Base-by-base conservation (phyloP, 2,329 filamentous ascomycete species). In the Fonsecaea pedrosoi region DNA sequence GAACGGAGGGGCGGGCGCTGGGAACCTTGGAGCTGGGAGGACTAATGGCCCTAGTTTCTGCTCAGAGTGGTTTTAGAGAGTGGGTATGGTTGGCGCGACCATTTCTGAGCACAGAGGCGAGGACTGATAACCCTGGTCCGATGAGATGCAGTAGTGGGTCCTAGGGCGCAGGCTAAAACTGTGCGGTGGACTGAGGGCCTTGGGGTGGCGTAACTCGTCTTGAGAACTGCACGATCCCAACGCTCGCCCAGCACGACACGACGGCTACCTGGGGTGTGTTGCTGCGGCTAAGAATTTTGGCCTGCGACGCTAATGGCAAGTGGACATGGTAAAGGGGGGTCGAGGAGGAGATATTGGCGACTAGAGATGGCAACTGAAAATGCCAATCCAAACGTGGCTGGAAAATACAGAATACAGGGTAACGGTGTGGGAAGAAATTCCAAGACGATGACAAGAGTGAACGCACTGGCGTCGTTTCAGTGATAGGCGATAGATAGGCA, bases 201-300 rank as follows among this genome's bases (percentile, higher is more conserved):
- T 61, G 59, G 34, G 63, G 68, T 68, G 68, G 68, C 68, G 68
- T 61, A 64, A 70, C 65, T 60, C 15, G 62, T 69, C 42, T 58
- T 6, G 18, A 64, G 50, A 7, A n/a, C 34, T n/a, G 42, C 50
- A 60, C 57, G 59, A 38, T 54, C 35, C 34, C 59, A 61, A 35
- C 34, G 42, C 57, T 48, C 25, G 38, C 13, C 25, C 57, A 25
- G 25, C 25, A 25, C 25, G 45, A 62, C 60, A 62, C 60, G 53
- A 62, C 37, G 42, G 37, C 55, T 42, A 61, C 64, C 53, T 64
- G 60, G 65, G 37, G 37, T 25, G 40, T 42, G 40, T 57, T 57
- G 62, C 60, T 68, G 68, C 68, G 58, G 66, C 68, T 70, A 70
- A 65, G 25, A 45, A 64, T 50, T 32, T 65, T 25, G 64, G 63